These are phyloP conservation scores for Pyrenophora teres DNA, from an alignment of 2,329 filamentous ascomycete genomes.

Conservation along the genomic window DNA sequence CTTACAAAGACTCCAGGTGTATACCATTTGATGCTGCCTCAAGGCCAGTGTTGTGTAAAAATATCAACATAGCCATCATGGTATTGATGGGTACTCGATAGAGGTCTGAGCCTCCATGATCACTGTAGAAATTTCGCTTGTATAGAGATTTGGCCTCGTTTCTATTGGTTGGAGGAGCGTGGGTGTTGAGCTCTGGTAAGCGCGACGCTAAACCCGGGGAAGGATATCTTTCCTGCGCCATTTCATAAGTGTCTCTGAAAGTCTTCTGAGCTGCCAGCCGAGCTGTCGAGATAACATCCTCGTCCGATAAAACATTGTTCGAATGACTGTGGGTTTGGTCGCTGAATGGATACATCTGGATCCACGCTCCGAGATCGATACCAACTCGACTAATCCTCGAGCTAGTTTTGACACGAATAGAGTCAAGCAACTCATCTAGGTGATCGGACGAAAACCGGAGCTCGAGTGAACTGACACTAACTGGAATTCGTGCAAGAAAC, in stretches of 20 bases:
- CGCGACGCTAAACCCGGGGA: conserved; percentile 8
- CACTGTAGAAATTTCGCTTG: neutral
- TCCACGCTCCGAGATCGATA: conserved; percentile 36
- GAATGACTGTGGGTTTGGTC: neutral
- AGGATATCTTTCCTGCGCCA: conserved; percentile 5
- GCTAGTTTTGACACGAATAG: conserved; percentile 3
- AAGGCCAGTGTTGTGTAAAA: conserved; percentile 1
- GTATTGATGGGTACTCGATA: neutral
- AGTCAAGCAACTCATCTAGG: conserved; percentile 2
- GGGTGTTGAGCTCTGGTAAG: conserved; percentile 2
- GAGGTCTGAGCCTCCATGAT: neutral
- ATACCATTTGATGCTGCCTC: neutral
- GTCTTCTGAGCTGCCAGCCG: conserved; percentile 1
- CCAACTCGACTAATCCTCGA: conserved; percentile 22
- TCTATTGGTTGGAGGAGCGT: neutral
- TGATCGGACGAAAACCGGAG: conserved; percentile 25
- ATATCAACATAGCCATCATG: conserved; percentile 14
- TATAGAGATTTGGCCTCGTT: neutral
- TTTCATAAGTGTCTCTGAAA: conserved; percentile 8
- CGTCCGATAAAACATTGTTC: neutral
- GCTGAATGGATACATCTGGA: conserved; percentile 24
- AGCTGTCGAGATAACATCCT: conserved; percentile 4
- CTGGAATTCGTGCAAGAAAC: conserved; percentile 5
- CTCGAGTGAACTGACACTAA: conserved; percentile 22
- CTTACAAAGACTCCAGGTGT: neutral